Conservation (phyloP, 2,329 filamentous ascomycete genomes). For the Trichoderma sp. region DNA sequence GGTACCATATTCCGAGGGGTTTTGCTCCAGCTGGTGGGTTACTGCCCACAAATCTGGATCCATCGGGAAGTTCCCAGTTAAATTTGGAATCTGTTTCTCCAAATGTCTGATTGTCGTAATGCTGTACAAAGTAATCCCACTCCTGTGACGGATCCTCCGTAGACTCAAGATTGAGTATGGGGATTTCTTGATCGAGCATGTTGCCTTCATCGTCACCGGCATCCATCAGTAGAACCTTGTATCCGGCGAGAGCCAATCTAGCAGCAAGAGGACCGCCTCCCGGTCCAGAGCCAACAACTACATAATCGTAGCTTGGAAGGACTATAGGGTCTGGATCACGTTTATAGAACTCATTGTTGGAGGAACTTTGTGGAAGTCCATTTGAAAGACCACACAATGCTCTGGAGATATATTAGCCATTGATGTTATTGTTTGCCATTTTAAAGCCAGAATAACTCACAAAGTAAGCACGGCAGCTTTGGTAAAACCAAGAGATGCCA, state of each 20-base stretch:
- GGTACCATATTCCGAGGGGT: slow-evolving; percentile 46
- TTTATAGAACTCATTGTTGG: background rate
- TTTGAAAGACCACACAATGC: background rate
- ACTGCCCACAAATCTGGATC: too few relatives aligned
- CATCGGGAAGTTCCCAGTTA: too few relatives aligned
- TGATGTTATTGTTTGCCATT: too few relatives aligned
- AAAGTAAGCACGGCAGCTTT: too few relatives aligned
- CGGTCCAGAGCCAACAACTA: slow-evolving; percentile 61
- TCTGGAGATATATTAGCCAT: background rate
- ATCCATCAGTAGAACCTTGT: slow-evolving; percentile 60
- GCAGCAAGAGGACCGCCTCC: slow-evolving; percentile 59
- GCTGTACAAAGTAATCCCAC: too few relatives aligned
- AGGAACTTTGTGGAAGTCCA: background rate
- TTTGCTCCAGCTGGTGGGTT: too few relatives aligned
- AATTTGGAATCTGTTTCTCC: too few relatives aligned
- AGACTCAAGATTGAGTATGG: background rate
- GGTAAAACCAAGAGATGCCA: too few relatives aligned
- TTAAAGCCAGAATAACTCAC: too few relatives aligned
- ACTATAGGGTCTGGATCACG: background rate
- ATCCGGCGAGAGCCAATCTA: slow-evolving; percentile 57
- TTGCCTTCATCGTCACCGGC: slow-evolving; percentile 58
- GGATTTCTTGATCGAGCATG: slow-evolving; percentile 46
- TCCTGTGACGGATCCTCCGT: too few relatives aligned
- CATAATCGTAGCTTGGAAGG: slow-evolving; percentile 22
- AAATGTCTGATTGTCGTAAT: too few relatives aligned